phyloP scores from a whole-genome alignment of 169 alveolate genomes.

The Pseudocohnilembus persalinus region DNA sequence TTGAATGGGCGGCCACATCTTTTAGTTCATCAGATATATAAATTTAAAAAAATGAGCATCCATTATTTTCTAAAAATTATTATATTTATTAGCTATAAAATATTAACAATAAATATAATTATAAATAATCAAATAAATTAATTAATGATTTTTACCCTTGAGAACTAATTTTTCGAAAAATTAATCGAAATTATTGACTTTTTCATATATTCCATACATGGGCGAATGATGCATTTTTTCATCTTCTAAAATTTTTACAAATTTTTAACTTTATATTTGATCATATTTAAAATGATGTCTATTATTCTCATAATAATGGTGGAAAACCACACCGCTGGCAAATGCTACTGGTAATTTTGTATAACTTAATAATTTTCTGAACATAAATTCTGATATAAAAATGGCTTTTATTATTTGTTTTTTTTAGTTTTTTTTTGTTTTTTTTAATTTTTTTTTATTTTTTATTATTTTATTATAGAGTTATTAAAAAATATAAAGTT shows the following conservation, averaged over 20 bases:
- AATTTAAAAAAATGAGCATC: neutral
- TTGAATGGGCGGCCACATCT: neutral
- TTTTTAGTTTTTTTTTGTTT: no score
- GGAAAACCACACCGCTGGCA: neutral
- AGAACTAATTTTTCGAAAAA: constrained; percentile 20
- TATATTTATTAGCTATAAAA: no score
- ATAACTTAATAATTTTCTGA: neutral
- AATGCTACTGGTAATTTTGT: neutral
- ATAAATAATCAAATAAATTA: no score
- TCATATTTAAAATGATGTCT: neutral
- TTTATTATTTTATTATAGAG: no score
- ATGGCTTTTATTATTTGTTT: neutral
- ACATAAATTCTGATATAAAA: neutral
- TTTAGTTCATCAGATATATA: constrained; percentile 12
- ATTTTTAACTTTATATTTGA: neutral
- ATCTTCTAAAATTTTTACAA: constrained; percentile 5
- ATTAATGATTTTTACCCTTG: neutral
- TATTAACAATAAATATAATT: no score
- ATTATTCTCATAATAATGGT: neutral
- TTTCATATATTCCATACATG: constrained; percentile 8
- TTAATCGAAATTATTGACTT: neutral
- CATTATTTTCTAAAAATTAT: neutral
- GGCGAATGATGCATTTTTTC: constrained; percentile 1
- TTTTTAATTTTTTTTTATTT: no score
- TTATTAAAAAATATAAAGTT: no score